Evolutionary conservation across 768 basidiomycete species (phyloP).

Genomic region (Lentinula guzmanii): DNA sequence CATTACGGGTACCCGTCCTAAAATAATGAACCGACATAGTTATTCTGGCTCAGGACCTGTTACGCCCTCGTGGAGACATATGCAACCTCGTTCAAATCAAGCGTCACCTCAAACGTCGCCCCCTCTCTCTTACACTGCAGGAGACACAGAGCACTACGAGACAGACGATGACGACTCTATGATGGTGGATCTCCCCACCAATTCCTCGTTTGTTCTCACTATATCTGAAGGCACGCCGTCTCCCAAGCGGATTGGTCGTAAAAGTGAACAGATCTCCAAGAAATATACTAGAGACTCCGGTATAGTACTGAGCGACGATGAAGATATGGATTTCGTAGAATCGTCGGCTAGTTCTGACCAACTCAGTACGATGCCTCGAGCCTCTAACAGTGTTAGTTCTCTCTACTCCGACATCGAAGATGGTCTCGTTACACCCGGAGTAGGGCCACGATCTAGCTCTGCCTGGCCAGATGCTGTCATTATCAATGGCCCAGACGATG

Average conservation of each 20-base stretch:
- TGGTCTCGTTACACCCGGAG: conserved; percentile 65
- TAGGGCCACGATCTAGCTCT: conserved; percentile 45
- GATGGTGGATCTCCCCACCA: conserved; percentile 43
- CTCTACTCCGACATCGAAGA: conserved; percentile 53
- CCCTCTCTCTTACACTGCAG: conserved; percentile 18
- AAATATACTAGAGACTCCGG: conserved; percentile 75
- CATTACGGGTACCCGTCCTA: conserved; percentile 20
- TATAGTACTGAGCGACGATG: conserved; percentile 53
- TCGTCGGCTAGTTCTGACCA: conserved; percentile 17
- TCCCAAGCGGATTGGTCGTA: conserved; percentile 25
- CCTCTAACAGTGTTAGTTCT: conserved; percentile 61
- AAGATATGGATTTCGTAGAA: conserved; percentile 17
- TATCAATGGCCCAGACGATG: conserved; percentile 30
- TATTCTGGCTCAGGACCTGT: conserved; percentile 47
- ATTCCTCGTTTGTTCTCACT: conserved; percentile 52
- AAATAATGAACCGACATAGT: conserved; percentile 50
- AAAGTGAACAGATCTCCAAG: conserved; percentile 36
- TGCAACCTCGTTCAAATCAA: conserved; percentile 30
- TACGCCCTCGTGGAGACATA: conserved; percentile 30
- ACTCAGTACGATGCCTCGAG: conserved; percentile 40
- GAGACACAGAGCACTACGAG: conserved; percentile 21
- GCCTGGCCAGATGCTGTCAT: conserved; percentile 56
- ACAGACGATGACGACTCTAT: conserved; percentile 46
- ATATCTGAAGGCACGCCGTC: conserved; percentile 54
- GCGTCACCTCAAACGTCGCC: conserved; percentile 51